Conservation (phyloP, 2,329 filamentous ascomycete genomes). For the Exophiala dermatitidis region DNA sequence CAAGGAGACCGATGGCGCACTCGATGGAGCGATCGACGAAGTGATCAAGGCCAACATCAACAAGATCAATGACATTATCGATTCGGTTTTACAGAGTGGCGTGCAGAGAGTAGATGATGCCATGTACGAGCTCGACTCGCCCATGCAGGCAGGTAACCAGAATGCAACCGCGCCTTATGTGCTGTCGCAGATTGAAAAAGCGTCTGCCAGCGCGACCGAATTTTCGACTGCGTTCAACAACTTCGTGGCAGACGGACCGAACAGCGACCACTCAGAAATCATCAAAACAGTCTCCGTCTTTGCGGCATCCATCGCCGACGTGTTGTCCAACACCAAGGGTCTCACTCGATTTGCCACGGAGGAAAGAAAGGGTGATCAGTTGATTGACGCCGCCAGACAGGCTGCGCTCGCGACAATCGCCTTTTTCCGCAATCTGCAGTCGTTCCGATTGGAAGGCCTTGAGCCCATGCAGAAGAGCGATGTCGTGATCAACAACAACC, state of each 20-base stretch:
- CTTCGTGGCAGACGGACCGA: slow-evolving; percentile 93
- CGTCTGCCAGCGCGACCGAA: slow-evolving; percentile 86
- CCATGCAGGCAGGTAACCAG: slow-evolving; percentile 97
- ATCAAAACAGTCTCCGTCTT: slow-evolving; percentile 91
- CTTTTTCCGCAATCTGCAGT: slow-evolving; percentile 91
- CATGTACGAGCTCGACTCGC: slow-evolving; percentile 91
- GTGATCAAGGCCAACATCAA: slow-evolving; percentile 77
- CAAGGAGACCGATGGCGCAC: slow-evolving; percentile 66
- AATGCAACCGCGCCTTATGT: slow-evolving; percentile 93
- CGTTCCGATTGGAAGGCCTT: slow-evolving; percentile 84
- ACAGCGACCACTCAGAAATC: slow-evolving; percentile 79
- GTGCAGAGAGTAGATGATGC: slow-evolving; percentile 93
- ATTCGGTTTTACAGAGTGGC: slow-evolving; percentile 88
- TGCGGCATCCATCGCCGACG: slow-evolving; percentile 78
- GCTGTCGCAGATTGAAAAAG: slow-evolving; percentile 94
- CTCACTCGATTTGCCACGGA: slow-evolving; percentile 86
- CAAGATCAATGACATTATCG: slow-evolving; percentile 96
- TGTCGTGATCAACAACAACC: slow-evolving; percentile 94
- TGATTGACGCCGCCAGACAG: slow-evolving; percentile 73
- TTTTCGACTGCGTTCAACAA: slow-evolving; percentile 98
- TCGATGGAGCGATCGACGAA: slow-evolving; percentile 86
- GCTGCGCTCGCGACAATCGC: slow-evolving; percentile 81
- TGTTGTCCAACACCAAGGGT: slow-evolving; percentile 94
- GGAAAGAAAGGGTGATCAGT: slow-evolving; percentile 84
- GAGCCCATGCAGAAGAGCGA: slow-evolving; percentile 90